phyloP scores from a whole-genome alignment of 2,329 filamentous ascomycete genomes.

The Dactylonectria estremocensis region DNA sequence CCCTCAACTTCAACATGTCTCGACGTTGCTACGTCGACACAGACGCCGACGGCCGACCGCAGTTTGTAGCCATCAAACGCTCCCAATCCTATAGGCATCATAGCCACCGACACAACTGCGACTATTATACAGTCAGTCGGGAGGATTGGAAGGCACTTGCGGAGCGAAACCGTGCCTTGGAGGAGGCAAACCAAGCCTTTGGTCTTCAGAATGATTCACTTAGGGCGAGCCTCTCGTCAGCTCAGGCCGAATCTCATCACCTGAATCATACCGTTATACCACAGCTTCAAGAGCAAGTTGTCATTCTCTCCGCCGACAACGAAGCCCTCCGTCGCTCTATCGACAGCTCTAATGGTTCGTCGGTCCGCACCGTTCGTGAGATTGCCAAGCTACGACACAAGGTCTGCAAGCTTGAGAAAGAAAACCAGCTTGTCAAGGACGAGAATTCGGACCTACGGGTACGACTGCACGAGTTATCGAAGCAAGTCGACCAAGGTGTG shows the following conservation, averaged over 20 bases:
- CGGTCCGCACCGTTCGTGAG: constrained; percentile 50
- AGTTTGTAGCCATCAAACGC: constrained; percentile 59
- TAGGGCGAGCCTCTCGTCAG: constrained; percentile 53
- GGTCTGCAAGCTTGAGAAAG: constrained; percentile 54
- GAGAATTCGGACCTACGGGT: constrained; percentile 56
- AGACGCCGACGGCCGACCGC: constrained; percentile 51
- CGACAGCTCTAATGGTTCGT: constrained; percentile 49
- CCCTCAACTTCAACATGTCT: constrained; percentile 50
- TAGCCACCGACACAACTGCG: constrained; percentile 51
- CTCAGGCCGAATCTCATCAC: constrained; percentile 55
- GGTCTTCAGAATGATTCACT: constrained; percentile 52
- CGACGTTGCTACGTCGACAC: constrained; percentile 57
- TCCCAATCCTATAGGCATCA: constrained; percentile 56
- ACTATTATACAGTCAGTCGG: constrained; percentile 54
- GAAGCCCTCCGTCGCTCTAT: constrained; percentile 56
- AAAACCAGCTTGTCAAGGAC: constrained; percentile 54
- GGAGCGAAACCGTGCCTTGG: constrained; percentile 55
- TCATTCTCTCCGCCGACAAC: constrained; percentile 57
- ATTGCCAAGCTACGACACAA: constrained; percentile 53
- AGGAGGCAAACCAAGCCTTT: constrained; percentile 55
- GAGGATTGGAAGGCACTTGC: constrained; percentile 57
- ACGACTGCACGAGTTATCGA: constrained; percentile 54
- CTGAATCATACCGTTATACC: constrained; percentile 53
- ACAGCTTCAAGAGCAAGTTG: constrained; percentile 56
- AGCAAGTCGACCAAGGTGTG: constrained; percentile 51